Base-by-base conservation (phyloP, 1,284 basidiomycete species). In the Hypsizygus ulmarius region DNA sequence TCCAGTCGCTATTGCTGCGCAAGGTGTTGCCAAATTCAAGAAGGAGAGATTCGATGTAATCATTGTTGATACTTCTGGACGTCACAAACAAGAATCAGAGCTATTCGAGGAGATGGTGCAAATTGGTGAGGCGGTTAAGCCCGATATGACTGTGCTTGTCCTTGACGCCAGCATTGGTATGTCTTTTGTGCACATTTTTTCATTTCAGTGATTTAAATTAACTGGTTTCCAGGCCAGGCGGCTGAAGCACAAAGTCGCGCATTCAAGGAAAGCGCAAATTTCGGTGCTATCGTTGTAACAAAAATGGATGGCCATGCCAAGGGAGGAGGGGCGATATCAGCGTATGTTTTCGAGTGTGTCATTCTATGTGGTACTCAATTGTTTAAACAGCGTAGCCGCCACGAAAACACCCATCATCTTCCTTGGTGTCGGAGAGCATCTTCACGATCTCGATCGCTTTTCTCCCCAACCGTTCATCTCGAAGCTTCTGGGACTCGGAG, bases 291-390 rank as follows among this genome's bases (percentile, higher is more conserved):
- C 60, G 97, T 99, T 56, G 96, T 99, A 14, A 99, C 97, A 16
- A 99, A 99, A 72, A 93, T 99, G 82, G 97, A 99, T 61, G 97
- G 97, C 5, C 97, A 99, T 65, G 97, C 97, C 1, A 99, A 98
- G 67, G 97, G 97, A 57, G 97, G 97, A 69, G 97, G 97, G 51
- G 97, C 97, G 29, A 99, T 99, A 55, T 99, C 97, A 39, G 96
- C 96, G 94, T 95, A 69, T 56, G 90, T 78, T 37, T 28, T 33
- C 6, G 15, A 27, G 19, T 39, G 28, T n/a, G 2, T 30, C 44
- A 51, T 42, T 16, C 42, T 8, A 38, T 35, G 28, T 34, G 41
- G 11, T 34, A 33, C 28, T 49, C 49, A 52, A 34, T 39, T 50
- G 55, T 46, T 47, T 48, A 36, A 50, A 52, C 45, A 96, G 93